phyloP scores from a whole-genome alignment of 2,329 filamentous ascomycete species.

The Colletotrichum magnum region DNA sequence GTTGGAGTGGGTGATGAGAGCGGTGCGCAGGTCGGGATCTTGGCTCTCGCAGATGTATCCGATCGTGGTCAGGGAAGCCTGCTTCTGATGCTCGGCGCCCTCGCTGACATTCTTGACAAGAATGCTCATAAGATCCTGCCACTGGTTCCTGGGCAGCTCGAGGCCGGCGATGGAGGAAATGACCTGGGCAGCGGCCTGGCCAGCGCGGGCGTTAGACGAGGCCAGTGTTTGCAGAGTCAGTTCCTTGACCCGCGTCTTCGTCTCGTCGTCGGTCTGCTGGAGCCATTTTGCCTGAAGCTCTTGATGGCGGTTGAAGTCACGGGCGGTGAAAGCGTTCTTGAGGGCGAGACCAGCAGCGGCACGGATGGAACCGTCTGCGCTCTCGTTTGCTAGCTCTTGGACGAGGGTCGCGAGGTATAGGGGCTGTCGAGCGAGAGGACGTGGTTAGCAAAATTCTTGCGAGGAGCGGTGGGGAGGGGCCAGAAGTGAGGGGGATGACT shows the following conservation, averaged over 20 bases:
- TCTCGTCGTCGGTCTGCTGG: conserved; percentile 82
- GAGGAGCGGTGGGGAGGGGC: conserved; percentile 23
- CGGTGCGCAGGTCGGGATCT: conserved; percentile 86
- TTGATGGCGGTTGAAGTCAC: conserved; percentile 88
- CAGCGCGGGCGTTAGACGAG: conserved; percentile 85
- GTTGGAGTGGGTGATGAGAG: conserved; percentile 90
- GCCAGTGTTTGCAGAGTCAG: conserved; percentile 89
- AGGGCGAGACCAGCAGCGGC: conserved; percentile 95
- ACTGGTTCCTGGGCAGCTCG: conserved; percentile 93
- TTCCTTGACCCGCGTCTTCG: conserved; percentile 90
- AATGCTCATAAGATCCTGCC: conserved; percentile 89
- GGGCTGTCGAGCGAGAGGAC: conserved; percentile 69
- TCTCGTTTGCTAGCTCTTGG: conserved; percentile 93
- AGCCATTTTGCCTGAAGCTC: conserved; percentile 96
- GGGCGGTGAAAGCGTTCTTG: conserved; percentile 97
- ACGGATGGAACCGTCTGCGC: conserved; percentile 85
- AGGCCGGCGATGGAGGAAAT: conserved; percentile 95
- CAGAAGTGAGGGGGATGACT: conserved; percentile 36
- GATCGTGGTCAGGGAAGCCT: conserved; percentile 94
- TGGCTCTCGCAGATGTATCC: conserved; percentile 98
- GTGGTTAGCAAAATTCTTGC: conserved; percentile 45
- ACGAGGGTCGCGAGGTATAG: conserved; percentile 94
- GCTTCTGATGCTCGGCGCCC: conserved; percentile 90
- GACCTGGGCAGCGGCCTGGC: conserved; percentile 92
- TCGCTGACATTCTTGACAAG: conserved; percentile 94